phyloP scores from a whole-genome alignment of 768 basidiomycete genomes.

The Gloeophyllum trabeum region DNA sequence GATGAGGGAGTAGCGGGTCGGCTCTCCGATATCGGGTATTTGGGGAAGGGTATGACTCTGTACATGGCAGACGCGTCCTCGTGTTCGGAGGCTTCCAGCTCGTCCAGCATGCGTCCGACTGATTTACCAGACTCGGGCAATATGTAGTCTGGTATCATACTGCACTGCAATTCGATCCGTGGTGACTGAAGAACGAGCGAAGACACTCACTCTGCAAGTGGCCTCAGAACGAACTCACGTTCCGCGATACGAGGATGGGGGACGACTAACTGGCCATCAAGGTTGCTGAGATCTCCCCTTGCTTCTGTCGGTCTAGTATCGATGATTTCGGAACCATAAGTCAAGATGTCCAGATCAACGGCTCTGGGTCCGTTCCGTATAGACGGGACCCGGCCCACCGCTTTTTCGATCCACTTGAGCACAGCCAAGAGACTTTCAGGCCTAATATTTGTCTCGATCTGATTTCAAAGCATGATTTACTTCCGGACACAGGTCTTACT shows the following conservation, averaged over 20 bases:
- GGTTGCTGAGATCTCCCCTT: constrained; percentile 33
- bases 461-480: neutral
- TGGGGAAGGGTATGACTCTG: constrained; percentile 69
- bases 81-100: constrained; percentile 21
- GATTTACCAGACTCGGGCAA: constrained; percentile 50
- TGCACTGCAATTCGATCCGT: constrained; percentile 16
- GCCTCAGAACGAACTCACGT: constrained; percentile 86
- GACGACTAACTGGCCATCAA: constrained; percentile 61
- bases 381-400: constrained; percentile 70
- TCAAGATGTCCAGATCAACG: constrained; percentile 81
- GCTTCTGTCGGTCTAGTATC: constrained; percentile 38
- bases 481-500: neutral
- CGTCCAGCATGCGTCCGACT: constrained; percentile 32
- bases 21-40: constrained; percentile 30
- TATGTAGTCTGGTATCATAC: constrained; percentile 67
- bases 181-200: neutral
- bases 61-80: constrained; percentile 37
- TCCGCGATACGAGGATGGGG: constrained; percentile 79
- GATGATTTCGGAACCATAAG: constrained; percentile 53
- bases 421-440: constrained; percentile 48
- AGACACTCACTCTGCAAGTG: constrained; percentile 69
- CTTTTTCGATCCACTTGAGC: constrained; percentile 62
- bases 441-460: constrained; percentile 69
- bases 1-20: constrained; percentile 9
- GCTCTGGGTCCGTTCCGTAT: constrained; percentile 81